Evolutionary conservation across 2,329 filamentous ascomycete genomes (phyloP).

Genomic region (Byssothecium circinans): DNA sequence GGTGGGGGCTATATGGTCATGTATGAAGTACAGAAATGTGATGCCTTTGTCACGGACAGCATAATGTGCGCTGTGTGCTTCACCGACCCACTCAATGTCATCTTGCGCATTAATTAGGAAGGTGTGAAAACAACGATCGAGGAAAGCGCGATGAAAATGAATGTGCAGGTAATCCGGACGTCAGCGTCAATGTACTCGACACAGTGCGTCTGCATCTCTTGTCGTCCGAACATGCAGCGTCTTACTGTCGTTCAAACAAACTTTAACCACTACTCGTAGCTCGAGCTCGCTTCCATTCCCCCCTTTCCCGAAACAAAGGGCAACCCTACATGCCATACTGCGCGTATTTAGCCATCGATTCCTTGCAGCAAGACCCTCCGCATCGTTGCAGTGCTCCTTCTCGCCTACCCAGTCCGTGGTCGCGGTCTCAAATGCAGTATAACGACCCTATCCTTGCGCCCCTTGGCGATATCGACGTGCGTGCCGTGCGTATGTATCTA

Average conservation of each 20-base stretch:
- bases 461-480: too few relatives aligned
- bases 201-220: too few relatives aligned
- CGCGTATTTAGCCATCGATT: background rate
- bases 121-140: background rate
- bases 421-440: background rate
- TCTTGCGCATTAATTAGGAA: background rate
- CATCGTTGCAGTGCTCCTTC: background rate
- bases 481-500: too few relatives aligned
- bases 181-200: too few relatives aligned
- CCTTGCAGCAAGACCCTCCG: background rate
- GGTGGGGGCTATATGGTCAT: background rate
- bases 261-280: background rate
- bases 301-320: background rate
- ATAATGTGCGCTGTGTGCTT: background rate
- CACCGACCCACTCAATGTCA: background rate
- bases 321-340: background rate
- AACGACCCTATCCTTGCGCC: background rate
- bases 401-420: background rate
- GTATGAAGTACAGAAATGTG: background rate
- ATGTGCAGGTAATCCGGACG: too few relatives aligned
- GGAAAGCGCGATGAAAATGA: too few relatives aligned
- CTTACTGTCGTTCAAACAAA: constrained; percentile 8
- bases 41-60: background rate
- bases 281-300: background rate
- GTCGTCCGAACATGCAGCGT: background rate